phyloP scores from a whole-genome alignment of 768 basidiomycete genomes.

The Trametes punicea region DNA sequence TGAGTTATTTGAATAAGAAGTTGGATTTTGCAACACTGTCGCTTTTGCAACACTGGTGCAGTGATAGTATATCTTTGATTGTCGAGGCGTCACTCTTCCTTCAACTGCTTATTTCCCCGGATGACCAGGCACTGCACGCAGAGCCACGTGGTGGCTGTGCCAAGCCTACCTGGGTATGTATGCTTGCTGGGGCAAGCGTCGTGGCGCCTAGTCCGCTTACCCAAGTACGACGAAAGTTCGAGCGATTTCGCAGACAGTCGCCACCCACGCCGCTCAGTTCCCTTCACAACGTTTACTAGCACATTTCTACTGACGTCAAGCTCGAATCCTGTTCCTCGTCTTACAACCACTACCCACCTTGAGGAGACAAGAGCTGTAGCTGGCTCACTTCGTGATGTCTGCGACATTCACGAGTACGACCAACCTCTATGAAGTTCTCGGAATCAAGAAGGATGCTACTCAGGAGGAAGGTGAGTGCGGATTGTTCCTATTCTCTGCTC shows the following conservation, averaged over 20 bases:
- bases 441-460: slow-evolving; percentile 49
- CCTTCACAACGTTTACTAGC: not conserved
- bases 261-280: not conserved
- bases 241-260: not conserved
- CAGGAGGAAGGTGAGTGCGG: slow-evolving; percentile 55
- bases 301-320: slow-evolving; percentile 12
- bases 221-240: slow-evolving; percentile 4
- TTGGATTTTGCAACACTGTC: too few species aligned
- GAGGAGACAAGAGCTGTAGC: not conserved
- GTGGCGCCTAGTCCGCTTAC: not conserved
- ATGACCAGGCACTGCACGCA: too few species aligned
- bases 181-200: not conserved
- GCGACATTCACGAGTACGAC: slow-evolving; percentile 17
- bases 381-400: not conserved
- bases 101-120: too few species aligned
- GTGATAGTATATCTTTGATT: too few species aligned
- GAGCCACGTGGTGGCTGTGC: slow-evolving; percentile 1
- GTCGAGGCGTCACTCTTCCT: too few species aligned
- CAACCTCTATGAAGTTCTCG: slow-evolving; percentile 60
- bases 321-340: not conserved
- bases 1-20: too few species aligned
- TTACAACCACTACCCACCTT: not conserved
- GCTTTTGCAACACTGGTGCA: too few species aligned
- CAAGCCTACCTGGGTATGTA: not conserved
- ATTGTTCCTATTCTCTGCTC: not conserved